Evolutionary conservation across 2,329 filamentous ascomycete species (phyloP).

Genomic region (Cadophora luteo-olivacea): DNA sequence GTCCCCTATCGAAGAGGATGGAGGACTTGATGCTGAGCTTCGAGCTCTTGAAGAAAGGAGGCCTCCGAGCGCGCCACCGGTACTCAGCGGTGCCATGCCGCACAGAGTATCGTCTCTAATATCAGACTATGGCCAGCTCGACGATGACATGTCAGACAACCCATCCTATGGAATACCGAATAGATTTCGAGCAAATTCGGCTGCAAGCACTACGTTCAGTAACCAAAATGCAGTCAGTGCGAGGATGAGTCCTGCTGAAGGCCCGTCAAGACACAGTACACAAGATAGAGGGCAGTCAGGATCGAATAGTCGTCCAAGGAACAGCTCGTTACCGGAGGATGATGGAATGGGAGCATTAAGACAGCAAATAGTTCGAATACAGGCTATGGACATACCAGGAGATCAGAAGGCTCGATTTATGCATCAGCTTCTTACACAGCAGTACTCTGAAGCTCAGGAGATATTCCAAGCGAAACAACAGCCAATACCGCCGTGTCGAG

Average conservation of each 20-base stretch:
- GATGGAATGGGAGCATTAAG: constrained; percentile 78
- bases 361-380: constrained; percentile 71
- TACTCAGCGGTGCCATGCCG: constrained; percentile 25
- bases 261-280: constrained; percentile 36
- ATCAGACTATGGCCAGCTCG: constrained; percentile 32
- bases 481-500: constrained; percentile 33
- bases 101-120: constrained; percentile 31
- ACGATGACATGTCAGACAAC: constrained; percentile 40
- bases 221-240: constrained; percentile 24
- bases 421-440: constrained; percentile 73
- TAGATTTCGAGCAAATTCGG: constrained; percentile 37
- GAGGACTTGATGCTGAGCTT: constrained; percentile 37
- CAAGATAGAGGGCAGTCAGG: constrained; percentile 28
- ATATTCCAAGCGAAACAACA: constrained; percentile 41
- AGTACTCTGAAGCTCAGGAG: constrained; percentile 60
- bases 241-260: constrained; percentile 38
- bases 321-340: constrained; percentile 64
- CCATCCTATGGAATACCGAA: constrained; percentile 36
- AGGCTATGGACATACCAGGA: constrained; percentile 62
- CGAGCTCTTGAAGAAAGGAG: constrained; percentile 26
- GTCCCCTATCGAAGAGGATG: constrained; percentile 39
- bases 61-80: constrained; percentile 22
- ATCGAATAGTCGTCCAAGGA: constrained; percentile 32
- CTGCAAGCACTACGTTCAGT: constrained; percentile 28
- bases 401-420: constrained; percentile 74